Conservation (phyloP, 139 green algal species). For the Chlamydomonas sp. region DNA sequence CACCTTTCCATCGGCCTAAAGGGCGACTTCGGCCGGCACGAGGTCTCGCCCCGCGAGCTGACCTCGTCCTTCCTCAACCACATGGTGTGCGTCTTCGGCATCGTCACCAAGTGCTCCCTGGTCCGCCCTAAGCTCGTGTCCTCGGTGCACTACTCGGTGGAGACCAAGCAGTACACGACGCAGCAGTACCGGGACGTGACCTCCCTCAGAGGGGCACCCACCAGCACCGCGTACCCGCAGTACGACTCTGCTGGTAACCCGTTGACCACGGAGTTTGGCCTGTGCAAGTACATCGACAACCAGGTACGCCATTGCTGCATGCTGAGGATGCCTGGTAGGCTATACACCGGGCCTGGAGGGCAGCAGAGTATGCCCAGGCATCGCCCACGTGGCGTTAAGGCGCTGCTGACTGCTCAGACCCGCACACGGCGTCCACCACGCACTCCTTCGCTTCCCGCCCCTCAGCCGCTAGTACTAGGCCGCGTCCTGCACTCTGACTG, state of each 20-base stretch:
- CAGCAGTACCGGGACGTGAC: conserved; percentile 95
- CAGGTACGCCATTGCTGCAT: conserved; percentile 56
- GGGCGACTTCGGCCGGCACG: conserved; percentile 91
- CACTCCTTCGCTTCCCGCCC: neutral
- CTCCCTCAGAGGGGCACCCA: conserved; percentile 70
- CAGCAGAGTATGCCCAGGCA: neutral
- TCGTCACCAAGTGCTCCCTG: conserved; percentile 93
- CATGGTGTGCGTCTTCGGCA: conserved; percentile 94
- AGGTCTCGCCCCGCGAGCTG: conserved; percentile 89
- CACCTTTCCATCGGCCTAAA: conserved; percentile 82
- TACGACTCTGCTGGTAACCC: conserved; percentile 91
- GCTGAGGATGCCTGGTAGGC: too few species aligned
- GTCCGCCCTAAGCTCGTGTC: conserved; percentile 91
- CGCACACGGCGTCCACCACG: neutral
- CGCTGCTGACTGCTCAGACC: too few species aligned
- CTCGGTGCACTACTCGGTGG: conserved; percentile 90
- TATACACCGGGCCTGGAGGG: neutral
- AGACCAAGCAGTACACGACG: conserved; percentile 72
- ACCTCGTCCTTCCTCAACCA: conserved; percentile 79
- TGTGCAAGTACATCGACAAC: conserved; percentile 94
- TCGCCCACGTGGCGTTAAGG: too few species aligned
- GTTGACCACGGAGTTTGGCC: conserved; percentile 94
- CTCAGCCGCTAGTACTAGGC: neutral
- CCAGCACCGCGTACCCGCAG: conserved; percentile 58
- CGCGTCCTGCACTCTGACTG: too few species aligned